Evolutionary conservation across 345 rosid genomes (phyloP).

Genomic region (Cardamine occulta): DNA sequence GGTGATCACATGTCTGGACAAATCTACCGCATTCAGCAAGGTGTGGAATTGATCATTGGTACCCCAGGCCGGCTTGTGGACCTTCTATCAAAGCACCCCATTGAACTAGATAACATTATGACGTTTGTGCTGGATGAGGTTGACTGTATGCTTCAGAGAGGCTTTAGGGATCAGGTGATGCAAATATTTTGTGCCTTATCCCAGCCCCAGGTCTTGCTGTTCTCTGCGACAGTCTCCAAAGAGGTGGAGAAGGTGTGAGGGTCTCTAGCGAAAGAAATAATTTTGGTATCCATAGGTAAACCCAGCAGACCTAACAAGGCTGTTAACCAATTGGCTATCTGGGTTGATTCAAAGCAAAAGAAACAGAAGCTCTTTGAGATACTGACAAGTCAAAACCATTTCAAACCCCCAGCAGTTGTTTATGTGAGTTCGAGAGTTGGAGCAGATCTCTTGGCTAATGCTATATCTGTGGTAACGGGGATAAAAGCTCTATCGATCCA

Average conservation of each 20-base stretch:
- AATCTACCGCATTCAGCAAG: constrained; percentile 74
- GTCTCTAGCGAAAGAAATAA: constrained; percentile 54
- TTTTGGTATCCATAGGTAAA: constrained; percentile 61
- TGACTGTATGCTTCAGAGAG: constrained; percentile 92
- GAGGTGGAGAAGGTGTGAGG: constrained; percentile 74
- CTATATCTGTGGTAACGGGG: constrained; percentile 69
- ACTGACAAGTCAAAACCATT: constrained; percentile 75
- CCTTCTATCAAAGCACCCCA: constrained; percentile 67
- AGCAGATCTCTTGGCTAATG: constrained; percentile 87
- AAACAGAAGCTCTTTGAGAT: constrained; percentile 93
- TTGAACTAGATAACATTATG: constrained; percentile 55
- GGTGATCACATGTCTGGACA: constrained; percentile 86
- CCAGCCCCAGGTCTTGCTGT: constrained; percentile 82
- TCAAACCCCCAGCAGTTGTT: constrained; percentile 72
- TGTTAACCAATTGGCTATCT: constrained; percentile 78
- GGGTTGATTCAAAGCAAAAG: constrained; percentile 93
- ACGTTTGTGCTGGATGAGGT: constrained; percentile 83
- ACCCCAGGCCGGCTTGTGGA: constrained; percentile 95
- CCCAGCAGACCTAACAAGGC: constrained; percentile 68
- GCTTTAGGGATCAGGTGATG: constrained; percentile 89
- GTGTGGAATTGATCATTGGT: constrained; percentile 82
- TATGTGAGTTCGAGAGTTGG: constrained; percentile 88
- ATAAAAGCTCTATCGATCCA: constrained; percentile 81
- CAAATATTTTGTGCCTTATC: constrained; percentile 74
- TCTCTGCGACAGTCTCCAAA: constrained; percentile 76